Percentiles rank a stretch among this genome's conserved stretches.
Conservation (phyloP, 257 asterid species). For the Hygrophila difformis region DNA sequence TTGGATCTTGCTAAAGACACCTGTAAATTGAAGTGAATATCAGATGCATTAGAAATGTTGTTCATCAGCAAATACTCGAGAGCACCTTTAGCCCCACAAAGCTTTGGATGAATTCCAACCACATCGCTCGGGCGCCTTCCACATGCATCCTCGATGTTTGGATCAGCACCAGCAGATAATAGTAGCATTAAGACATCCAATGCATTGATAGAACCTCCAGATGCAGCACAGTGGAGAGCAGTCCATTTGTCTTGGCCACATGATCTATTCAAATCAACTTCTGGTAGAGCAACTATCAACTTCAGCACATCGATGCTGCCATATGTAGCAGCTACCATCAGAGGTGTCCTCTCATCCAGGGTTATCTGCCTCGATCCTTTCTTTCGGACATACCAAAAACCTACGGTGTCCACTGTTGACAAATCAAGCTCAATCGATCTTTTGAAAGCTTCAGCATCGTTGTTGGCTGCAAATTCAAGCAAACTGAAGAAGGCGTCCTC, state of each 20-base stretch:
- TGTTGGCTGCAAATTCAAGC: conserved; percentile 62
- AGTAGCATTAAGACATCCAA: conserved; percentile 40
- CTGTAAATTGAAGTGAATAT: conserved; percentile 32
- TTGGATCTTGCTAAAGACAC: conserved; percentile 30
- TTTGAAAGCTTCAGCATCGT: conserved; percentile 48
- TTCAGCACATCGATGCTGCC: conserved; percentile 61
- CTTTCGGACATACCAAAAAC: conserved; percentile 56
- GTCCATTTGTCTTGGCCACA: conserved; percentile 54
- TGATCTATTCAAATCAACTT: conserved; percentile 46
- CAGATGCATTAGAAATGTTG: conserved; percentile 40
- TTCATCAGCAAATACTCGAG: conserved; percentile 47
- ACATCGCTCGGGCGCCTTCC: conserved; percentile 53
- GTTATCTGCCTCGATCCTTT: conserved; percentile 46
- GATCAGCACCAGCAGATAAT: conserved; percentile 59
- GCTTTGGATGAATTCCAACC: conserved; percentile 42
- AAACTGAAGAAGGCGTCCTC: conserved; percentile 47
- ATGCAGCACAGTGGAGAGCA: conserved; percentile 71
- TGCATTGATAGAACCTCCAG: conserved; percentile 41
- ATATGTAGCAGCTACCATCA: conserved; percentile 73
- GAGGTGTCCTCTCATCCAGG: conserved; percentile 49
- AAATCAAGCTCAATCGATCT: conserved; percentile 43
- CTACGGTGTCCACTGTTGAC: conserved; percentile 41
- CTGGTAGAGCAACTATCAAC: conserved; percentile 45
- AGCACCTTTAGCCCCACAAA: conserved; percentile 30
- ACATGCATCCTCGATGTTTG: conserved; percentile 40